These are phyloP conservation scores for Ceratocystis variospora DNA, from an alignment of 2,329 filamentous ascomycete species.

Conservation along the genomic window DNA sequence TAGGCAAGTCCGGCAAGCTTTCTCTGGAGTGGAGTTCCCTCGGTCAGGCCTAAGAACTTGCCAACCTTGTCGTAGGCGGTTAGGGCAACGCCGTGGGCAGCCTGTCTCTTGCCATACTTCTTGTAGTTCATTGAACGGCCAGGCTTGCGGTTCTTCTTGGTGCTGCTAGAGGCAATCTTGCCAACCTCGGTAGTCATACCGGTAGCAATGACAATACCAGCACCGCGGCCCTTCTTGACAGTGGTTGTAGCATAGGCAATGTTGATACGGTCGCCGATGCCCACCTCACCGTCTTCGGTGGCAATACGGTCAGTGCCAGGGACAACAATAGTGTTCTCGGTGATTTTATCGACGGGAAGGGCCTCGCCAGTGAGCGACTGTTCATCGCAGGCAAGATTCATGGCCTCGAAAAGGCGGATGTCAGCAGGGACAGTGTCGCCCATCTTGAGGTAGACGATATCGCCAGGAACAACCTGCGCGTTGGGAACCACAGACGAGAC, in stretches of 20 bases:
- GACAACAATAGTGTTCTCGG: slow-evolving; percentile 34
- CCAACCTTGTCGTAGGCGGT: slow-evolving; percentile 37
- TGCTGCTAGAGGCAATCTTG: slow-evolving; percentile 47
- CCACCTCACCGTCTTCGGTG: slow-evolving; percentile 36
- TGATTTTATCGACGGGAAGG: slow-evolving; percentile 53
- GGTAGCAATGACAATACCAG: slow-evolving; percentile 57
- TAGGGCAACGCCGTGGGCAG: slow-evolving; percentile 34
- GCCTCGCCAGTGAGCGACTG: slow-evolving; percentile 66
- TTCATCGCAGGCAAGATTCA: slow-evolving; percentile 71
- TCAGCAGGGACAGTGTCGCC: slow-evolving; percentile 66
- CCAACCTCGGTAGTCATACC: slow-evolving; percentile 61
- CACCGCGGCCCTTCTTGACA: slow-evolving; percentile 58
- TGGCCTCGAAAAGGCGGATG: slow-evolving; percentile 53
- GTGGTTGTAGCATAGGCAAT: slow-evolving; percentile 62
- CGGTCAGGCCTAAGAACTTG: slow-evolving; percentile 46
- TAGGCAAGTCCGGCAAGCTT: slow-evolving; percentile 68
- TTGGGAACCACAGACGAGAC: slow-evolving; percentile 43
- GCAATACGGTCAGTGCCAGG: slow-evolving; percentile 35
- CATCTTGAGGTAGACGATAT: slow-evolving; percentile 52
- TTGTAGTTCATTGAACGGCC: slow-evolving; percentile 39
- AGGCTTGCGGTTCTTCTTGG: slow-evolving; percentile 42
- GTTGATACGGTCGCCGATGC: slow-evolving; percentile 59
- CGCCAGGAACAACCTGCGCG: slow-evolving; percentile 55
- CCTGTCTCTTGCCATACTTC: slow-evolving; percentile 39
- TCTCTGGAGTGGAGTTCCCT: slow-evolving; percentile 65